A percentile compares a stretch with the other conserved stretches of the same genome.
Conservation (phyloP, 805 yeast genomes). For the Candida pini region DNA sequence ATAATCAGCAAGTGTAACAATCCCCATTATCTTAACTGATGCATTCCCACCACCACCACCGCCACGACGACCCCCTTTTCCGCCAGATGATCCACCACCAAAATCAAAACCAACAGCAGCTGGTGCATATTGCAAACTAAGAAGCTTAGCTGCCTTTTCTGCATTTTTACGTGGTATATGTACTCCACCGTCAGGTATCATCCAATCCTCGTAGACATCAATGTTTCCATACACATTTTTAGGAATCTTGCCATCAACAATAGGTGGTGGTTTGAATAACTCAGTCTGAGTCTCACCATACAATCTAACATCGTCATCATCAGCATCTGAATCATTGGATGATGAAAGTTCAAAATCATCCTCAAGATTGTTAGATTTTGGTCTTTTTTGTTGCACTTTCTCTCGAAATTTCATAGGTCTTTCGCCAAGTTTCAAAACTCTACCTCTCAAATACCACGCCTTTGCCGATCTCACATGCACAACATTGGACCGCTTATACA, state of each 20-base stretch:
- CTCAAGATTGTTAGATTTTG: conserved; percentile 15
- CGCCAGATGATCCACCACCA: conserved; percentile 24
- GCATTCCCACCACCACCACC: conserved; percentile 28
- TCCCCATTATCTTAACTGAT: conserved; percentile 66
- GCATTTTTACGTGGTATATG: conserved; percentile 52
- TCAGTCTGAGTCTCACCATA: conserved; percentile 80
- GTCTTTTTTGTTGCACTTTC: conserved; percentile 13
- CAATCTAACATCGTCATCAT: conserved; percentile 51
- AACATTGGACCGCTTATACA: conserved; percentile 65
- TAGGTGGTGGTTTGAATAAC: conserved; percentile 58
- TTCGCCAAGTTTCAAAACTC: conserved; percentile 65
- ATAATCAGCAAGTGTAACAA: conserved; percentile 61
- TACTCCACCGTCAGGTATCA: conserved; percentile 80
- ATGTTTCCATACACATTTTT: conserved; percentile 80
- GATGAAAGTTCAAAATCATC: conserved; percentile 21
- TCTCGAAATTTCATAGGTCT: conserved; percentile 51
- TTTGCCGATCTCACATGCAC: conserved; percentile 61
- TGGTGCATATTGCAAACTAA: conserved; percentile 74
- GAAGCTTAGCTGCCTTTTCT: conserved; percentile 62
- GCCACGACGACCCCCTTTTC: conserved; percentile 27
- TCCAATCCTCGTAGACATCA: conserved; percentile 68
- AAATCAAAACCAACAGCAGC: conserved; percentile 89
- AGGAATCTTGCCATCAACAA: conserved; percentile 60
- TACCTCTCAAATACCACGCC: conserved; percentile 82
- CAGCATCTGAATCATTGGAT: conserved; percentile 34